Percentiles rank a stretch among this genome's conserved stretches.
Conservation (phyloP, 2,329 filamentous ascomycete genomes). For the Trichoderma atroviride region DNA sequence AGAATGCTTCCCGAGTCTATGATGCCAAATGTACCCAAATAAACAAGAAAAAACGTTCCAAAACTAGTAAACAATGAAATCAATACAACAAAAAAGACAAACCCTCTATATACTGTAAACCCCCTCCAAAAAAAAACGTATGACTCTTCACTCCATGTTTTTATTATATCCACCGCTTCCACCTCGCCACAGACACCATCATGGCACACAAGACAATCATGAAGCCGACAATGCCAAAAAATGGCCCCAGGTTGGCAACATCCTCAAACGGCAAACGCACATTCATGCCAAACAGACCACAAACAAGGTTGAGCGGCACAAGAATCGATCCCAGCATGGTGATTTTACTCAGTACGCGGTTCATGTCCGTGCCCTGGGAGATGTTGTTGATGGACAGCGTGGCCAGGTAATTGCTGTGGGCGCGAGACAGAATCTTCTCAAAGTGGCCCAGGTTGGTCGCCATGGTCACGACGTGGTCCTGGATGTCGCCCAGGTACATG, state of each 20-base stretch:
- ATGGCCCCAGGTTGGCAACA: slow-evolving; percentile 56
- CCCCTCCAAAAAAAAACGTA: background rate
- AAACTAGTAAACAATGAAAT: background rate
- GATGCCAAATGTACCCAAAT: slow-evolving; percentile 18
- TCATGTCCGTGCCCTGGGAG: slow-evolving; percentile 82
- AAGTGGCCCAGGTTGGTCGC: slow-evolving; percentile 95
- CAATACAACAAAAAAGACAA: background rate
- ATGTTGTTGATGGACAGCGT: slow-evolving; percentile 93
- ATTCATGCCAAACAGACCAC: slow-evolving; percentile 87
- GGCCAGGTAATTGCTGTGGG: slow-evolving; percentile 94
- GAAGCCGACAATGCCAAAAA: slow-evolving; percentile 54
- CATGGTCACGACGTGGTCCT: slow-evolving; percentile 99
- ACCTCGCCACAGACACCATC: slow-evolving; percentile 51
- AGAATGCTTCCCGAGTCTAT: slow-evolving; percentile 24
- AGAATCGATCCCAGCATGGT: slow-evolving; percentile 92
- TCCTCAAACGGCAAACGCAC: slow-evolving; percentile 68
- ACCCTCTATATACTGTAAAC: slow-evolving; percentile 1
- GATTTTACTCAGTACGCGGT: slow-evolving; percentile 90
- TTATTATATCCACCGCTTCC: slow-evolving; percentile 50
- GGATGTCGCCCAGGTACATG: slow-evolving; percentile 94
- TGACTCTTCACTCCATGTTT: background rate
- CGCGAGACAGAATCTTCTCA: slow-evolving; percentile 93
- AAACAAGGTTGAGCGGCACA: slow-evolving; percentile 93
- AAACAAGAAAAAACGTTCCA: background rate
- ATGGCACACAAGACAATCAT: slow-evolving; percentile 57